Percentiles rank a stretch among this genome's conserved stretches.
These are phyloP conservation scores for Podaxis mareebaensis DNA, from an alignment of 768 basidiomycete genomes.

Conservation along the genomic window DNA sequence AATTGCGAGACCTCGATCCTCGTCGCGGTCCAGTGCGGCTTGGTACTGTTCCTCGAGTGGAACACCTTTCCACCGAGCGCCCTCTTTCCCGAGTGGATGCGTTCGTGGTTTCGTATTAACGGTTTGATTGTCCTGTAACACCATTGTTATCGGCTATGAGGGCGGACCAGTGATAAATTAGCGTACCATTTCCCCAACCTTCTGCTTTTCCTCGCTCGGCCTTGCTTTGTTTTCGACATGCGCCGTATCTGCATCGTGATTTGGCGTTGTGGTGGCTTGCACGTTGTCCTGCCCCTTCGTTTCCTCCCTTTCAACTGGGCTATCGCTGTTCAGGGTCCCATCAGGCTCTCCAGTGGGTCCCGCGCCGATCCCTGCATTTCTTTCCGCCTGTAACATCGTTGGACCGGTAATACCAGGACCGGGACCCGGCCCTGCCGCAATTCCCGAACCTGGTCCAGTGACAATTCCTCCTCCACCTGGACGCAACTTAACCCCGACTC, in stretches of 20 bases:
- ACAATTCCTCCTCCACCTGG: neutral
- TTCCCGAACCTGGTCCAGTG: neutral
- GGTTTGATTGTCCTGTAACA: neutral
- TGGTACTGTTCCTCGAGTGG: constrained; percentile 3
- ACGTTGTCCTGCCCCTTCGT: neutral
- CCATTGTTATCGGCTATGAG: neutral
- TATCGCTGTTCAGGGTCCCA: neutral
- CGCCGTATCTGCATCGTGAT: no score
- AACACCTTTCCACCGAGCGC: constrained; percentile 3
- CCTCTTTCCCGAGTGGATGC: constrained; percentile 4
- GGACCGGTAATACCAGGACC: constrained; percentile 4
- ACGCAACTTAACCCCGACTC: neutral
- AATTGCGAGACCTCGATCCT: neutral
- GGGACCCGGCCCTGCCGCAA: neutral
- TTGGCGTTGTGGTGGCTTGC: neutral
- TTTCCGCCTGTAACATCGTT: neutral
- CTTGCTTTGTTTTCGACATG: neutral
- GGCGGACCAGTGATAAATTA: neutral
- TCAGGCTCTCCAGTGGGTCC: neutral
- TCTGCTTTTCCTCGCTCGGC: neutral
- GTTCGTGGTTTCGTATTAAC: constrained; percentile 1
- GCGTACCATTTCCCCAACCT: neutral
- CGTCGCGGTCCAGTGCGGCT: constrained; percentile 1
- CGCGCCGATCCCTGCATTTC: neutral
- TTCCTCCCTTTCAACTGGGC: neutral